These are phyloP conservation scores for Colletotrichum agaves DNA, from an alignment of 2,329 filamentous ascomycete genomes.

Conservation along the genomic window DNA sequence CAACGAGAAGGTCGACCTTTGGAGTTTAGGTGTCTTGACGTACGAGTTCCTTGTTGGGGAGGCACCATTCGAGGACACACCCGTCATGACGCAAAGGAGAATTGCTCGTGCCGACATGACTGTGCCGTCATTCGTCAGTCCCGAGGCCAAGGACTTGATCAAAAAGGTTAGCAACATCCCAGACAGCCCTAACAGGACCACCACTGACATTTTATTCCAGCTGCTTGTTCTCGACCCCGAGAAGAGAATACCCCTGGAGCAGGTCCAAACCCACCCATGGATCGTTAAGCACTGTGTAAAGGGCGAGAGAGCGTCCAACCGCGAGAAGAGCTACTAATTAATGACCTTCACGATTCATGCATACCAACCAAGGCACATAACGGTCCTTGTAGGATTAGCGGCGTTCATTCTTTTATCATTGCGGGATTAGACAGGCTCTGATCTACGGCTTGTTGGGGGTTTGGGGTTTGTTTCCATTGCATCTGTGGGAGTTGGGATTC, in stretches of 20 bases:
- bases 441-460: conserved; percentile 36
- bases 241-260: conserved; percentile 89
- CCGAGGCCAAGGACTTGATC: conserved; percentile 91
- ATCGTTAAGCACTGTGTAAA: conserved; percentile 93
- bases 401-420: conserved; percentile 34
- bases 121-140: conserved; percentile 88
- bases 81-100: conserved; percentile 90
- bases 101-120: conserved; percentile 93
- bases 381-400: conserved; percentile 38
- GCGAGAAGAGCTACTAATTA: conserved; percentile 55
- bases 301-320: conserved; percentile 63
- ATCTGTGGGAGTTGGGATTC: conserved; percentile 42
- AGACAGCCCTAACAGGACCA: neutral
- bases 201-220: conserved; percentile 55
- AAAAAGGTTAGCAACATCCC: conserved; percentile 73
- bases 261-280: conserved; percentile 93
- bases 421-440: conserved; percentile 37
- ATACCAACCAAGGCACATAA: conserved; percentile 38
- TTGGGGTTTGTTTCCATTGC: conserved; percentile 39
- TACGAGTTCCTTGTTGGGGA: conserved; percentile 98
- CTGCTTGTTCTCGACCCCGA: conserved; percentile 92
- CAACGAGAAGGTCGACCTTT: conserved; percentile 94
- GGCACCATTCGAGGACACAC: conserved; percentile 96
- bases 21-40: conserved; percentile 93
- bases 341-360: conserved; percentile 37